Percentiles rank a stretch among this genome's conserved stretches.
Evolutionary conservation across 2,329 filamentous ascomycete species (phyloP).

Genomic region (Paecilomyces formosus): DNA sequence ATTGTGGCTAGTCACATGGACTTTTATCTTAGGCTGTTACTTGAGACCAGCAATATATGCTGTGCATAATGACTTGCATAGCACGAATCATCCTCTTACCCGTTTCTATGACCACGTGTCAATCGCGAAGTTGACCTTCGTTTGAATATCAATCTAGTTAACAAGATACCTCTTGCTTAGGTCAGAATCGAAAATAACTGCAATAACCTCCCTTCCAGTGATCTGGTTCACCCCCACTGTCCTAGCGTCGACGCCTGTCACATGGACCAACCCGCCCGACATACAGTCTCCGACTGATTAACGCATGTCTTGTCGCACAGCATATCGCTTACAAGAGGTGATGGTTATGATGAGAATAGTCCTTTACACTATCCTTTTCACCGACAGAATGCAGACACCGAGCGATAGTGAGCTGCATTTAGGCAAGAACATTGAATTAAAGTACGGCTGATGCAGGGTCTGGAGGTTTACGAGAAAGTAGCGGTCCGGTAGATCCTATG

Average conservation of each 20-base stretch:
- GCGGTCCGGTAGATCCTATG: neutral
- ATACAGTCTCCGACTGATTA: neutral
- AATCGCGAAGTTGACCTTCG: neutral
- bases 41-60: neutral
- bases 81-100: neutral
- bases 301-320: neutral
- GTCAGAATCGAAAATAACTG: neutral
- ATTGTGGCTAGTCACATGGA: neutral
- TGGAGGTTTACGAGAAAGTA: neutral
- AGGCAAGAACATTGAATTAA: neutral
- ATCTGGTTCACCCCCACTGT: neutral
- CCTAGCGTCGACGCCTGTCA: neutral
- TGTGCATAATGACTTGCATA: neutral
- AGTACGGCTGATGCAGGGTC: neutral
- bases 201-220: neutral
- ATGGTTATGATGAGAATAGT: neutral
- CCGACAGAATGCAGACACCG: neutral
- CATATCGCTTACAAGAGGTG: neutral
- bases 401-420: neutral
- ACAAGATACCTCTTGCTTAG: neutral
- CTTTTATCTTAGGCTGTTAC: neutral
- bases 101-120: neutral
- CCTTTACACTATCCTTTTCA: neutral
- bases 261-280: neutral
- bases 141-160: neutral